Conservation (phyloP, 2,329 filamentous ascomycete genomes). For the Alternaria triticina region DNA sequence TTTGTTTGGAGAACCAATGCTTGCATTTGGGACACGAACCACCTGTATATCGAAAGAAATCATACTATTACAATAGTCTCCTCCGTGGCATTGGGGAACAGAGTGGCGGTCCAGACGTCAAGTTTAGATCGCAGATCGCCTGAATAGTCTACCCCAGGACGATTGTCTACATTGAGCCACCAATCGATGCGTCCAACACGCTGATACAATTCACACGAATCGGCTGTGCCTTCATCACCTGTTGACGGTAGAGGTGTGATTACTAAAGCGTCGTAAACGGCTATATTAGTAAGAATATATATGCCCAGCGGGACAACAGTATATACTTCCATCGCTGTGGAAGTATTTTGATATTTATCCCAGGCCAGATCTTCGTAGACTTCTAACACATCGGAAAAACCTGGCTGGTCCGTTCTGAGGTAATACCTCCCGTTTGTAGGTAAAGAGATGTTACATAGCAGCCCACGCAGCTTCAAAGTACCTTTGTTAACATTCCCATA, state of each 20-base stretch:
- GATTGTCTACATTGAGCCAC: too few species aligned
- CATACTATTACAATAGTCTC: not conserved
- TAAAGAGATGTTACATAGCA: not conserved
- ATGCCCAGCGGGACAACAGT: not conserved
- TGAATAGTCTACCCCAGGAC: too few species aligned
- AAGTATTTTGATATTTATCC: not conserved
- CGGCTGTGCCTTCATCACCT: too few species aligned
- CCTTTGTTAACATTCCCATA: not conserved
- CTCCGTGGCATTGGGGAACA: not conserved
- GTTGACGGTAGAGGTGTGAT: not conserved
- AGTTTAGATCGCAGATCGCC: too few species aligned
- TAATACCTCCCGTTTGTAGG: not conserved
- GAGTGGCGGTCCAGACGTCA: too few species aligned
- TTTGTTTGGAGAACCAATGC: too few species aligned
- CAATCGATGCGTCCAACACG: not conserved
- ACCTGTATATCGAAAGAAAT: too few species aligned
- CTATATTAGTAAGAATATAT: too few species aligned
- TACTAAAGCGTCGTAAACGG: not conserved
- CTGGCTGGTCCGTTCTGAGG: too few species aligned
- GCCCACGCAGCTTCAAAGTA: not conserved
- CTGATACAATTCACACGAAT: not conserved
- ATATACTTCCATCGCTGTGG: rapidly evolving
- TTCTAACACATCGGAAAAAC: too few species aligned
- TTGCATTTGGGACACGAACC: too few species aligned
- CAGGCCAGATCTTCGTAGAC: too few species aligned